Conservation (phyloP, 2,329 filamentous ascomycete species). For the Fusarium piperis region DNA sequence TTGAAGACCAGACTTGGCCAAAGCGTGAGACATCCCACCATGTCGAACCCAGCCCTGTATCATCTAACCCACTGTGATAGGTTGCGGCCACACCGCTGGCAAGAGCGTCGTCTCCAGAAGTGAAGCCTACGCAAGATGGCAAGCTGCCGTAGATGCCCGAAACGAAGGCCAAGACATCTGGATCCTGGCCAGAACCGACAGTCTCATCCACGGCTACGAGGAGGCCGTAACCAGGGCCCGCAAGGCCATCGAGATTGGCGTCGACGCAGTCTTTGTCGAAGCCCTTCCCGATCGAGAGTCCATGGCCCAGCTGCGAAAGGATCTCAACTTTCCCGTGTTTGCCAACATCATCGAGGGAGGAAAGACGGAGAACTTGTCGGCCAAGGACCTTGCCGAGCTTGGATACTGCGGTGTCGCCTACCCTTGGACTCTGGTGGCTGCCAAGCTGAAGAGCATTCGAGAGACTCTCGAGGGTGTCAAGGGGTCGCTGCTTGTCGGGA, state of each 20-base stretch:
- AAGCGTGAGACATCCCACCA: constrained; percentile 48
- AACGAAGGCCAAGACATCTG: constrained; percentile 57
- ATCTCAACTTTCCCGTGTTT: constrained; percentile 51
- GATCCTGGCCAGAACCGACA: constrained; percentile 56
- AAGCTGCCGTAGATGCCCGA: constrained; percentile 57
- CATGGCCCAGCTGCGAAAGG: constrained; percentile 51
- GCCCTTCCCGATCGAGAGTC: constrained; percentile 54
- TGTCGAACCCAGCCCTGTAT: background rate
- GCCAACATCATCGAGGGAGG: constrained; percentile 52
- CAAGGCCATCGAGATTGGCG: constrained; percentile 55
- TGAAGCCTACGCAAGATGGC: constrained; percentile 57
- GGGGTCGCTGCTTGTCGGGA: constrained; percentile 51
- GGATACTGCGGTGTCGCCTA: constrained; percentile 55
- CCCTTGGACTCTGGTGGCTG: constrained; percentile 56
- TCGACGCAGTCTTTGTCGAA: constrained; percentile 55
- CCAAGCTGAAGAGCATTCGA: constrained; percentile 52
- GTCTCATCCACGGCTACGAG: constrained; percentile 54
- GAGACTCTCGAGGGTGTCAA: constrained; percentile 53
- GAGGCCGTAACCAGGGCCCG: constrained; percentile 54
- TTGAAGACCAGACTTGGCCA: constrained; percentile 61
- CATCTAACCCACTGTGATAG: background rate
- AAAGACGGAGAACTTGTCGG: constrained; percentile 48
- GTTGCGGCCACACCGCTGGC: constrained; percentile 54
- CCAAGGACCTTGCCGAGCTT: constrained; percentile 46
- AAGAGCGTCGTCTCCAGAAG: constrained; percentile 56